A percentile compares a stretch with the other conserved stretches of the same genome.
Conservation (phyloP, 805 yeast genomes). For the Candida argentea region DNA sequence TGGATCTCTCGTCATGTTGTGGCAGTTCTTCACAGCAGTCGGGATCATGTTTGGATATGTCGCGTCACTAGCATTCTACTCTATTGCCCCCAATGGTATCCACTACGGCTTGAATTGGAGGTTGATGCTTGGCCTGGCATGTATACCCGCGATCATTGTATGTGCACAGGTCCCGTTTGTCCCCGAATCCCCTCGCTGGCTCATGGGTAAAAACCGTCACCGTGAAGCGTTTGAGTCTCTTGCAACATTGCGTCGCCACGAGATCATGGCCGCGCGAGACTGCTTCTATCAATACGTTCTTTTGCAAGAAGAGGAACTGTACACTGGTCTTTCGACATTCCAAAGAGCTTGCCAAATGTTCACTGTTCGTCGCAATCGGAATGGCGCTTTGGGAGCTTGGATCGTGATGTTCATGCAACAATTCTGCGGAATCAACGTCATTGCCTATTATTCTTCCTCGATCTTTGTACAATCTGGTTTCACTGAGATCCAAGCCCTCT, state of each 20-base stretch:
- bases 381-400: conserved; percentile 73
- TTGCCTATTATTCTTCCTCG: conserved; percentile 75
- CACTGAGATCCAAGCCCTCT: conserved; percentile 48
- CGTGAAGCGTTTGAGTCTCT: conserved; percentile 42
- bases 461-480: conserved; percentile 65
- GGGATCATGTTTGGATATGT: conserved; percentile 64
- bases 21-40: conserved; percentile 71
- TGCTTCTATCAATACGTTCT: conserved; percentile 48
- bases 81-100: conserved; percentile 37
- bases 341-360: conserved; percentile 48
- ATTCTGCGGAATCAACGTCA: conserved; percentile 83
- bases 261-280: conserved; percentile 55
- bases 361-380: conserved; percentile 69
- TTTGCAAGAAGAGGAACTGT: conserved; percentile 51
- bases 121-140: conserved; percentile 55
- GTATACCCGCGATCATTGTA: conserved; percentile 45
- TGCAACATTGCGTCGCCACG: conserved; percentile 32
- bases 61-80: conserved; percentile 48
- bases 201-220: conserved; percentile 42
- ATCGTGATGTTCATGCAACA: conserved; percentile 86
- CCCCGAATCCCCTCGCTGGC: conserved; percentile 69
- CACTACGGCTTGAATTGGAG: conserved; percentile 47
- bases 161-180: conserved; percentile 40
- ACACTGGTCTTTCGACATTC: conserved; percentile 30
- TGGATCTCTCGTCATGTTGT: conserved; percentile 60